Evolutionary conservation across 2,329 filamentous ascomycete species (phyloP).

Genomic region (Tolypocladium album): DNA sequence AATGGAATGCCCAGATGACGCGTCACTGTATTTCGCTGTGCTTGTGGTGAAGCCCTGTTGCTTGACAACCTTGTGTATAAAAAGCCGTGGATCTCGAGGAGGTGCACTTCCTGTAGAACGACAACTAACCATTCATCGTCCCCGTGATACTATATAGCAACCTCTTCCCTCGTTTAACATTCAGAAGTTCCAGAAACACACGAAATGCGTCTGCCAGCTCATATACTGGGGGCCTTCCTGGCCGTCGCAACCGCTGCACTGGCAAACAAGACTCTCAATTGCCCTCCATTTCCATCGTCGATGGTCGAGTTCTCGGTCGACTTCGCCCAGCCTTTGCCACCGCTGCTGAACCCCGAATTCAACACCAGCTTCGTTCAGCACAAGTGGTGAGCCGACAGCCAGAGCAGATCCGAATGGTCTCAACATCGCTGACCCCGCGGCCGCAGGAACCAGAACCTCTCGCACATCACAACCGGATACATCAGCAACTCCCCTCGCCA

Average conservation of each 20-base stretch:
- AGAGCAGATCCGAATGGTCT: neutral
- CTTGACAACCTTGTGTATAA: neutral
- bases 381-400: conserved; percentile 18
- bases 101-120: neutral
- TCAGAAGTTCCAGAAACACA: neutral
- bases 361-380: conserved; percentile 24
- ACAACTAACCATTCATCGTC: neutral
- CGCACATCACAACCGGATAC: conserved; percentile 24
- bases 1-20: neutral
- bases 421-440: neutral
- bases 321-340: conserved; percentile 21
- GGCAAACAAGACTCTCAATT: neutral
- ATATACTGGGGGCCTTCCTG: neutral
- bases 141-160: neutral
- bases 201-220: neutral
- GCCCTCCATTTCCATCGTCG: conserved; percentile 13
- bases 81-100: neutral
- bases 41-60: neutral
- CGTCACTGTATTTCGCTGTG: neutral
- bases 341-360: conserved; percentile 18
- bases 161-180: neutral
- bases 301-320: conserved; percentile 16
- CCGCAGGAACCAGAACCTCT: conserved; percentile 24
- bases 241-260: neutral
- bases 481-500: conserved; percentile 22